Conservation (phyloP, 371 early-diverging fungal genomes). For the Mucor lusitanicus region DNA sequence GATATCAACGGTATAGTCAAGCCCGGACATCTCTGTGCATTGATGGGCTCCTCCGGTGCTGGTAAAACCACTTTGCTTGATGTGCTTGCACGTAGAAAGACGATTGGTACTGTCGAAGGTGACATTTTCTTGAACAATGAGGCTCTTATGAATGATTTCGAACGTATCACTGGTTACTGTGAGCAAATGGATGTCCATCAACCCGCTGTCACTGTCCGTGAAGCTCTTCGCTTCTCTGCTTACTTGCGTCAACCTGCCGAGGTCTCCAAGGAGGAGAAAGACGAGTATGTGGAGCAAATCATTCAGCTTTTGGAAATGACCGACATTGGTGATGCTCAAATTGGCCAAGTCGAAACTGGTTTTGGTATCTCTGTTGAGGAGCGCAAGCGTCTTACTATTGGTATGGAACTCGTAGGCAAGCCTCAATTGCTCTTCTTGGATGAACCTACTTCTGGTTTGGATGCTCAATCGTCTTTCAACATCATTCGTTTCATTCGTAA, state of each 20-base stretch:
- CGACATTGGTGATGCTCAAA: slow-evolving; percentile 47
- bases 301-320: slow-evolving; percentile 59
- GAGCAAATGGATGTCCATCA: slow-evolving; percentile 85
- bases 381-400: slow-evolving; percentile 66
- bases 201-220: slow-evolving; percentile 59
- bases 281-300: slow-evolving; percentile 59
- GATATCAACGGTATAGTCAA: slow-evolving; percentile 54
- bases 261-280: slow-evolving; percentile 52
- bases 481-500: slow-evolving; percentile 63
- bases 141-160: slow-evolving; percentile 54
- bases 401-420: slow-evolving; percentile 67
- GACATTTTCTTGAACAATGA: slow-evolving; percentile 61
- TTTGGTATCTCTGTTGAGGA: slow-evolving; percentile 60
- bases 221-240: slow-evolving; percentile 70
- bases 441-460: slow-evolving; percentile 79
- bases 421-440: slow-evolving; percentile 78
- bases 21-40: slow-evolving; percentile 70
- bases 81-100: slow-evolving; percentile 77
- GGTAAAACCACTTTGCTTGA: slow-evolving; percentile 91
- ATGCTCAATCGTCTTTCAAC: slow-evolving; percentile 64
- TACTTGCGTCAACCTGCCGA: slow-evolving; percentile 57
- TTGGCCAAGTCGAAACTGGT: slow-evolving; percentile 41
- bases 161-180: slow-evolving; percentile 75
- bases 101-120: slow-evolving; percentile 74
- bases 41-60: slow-evolving; percentile 85